These are phyloP conservation scores for Thalassiosira gravida DNA, from an alignment of 352 stramenopile species.

Conservation along the genomic window DNA sequence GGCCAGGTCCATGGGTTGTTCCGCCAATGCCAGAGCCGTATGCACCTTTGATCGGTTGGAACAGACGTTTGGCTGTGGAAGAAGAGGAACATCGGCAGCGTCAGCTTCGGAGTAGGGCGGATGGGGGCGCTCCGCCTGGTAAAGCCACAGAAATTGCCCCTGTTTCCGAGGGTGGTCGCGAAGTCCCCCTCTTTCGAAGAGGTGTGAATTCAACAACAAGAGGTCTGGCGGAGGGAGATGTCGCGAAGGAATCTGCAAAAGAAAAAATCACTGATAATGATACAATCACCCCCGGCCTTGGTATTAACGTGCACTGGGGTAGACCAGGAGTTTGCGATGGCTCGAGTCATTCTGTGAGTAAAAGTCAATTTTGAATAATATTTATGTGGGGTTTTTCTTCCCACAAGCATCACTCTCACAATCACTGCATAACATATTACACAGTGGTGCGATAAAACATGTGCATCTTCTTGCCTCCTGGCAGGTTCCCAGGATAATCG, in stretches of 20 bases:
- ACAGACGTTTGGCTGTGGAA: conserved; percentile 5
- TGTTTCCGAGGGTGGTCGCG: background rate
- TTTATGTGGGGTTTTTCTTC: too few species aligned
- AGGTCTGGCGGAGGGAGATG: background rate
- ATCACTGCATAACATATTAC: too few species aligned
- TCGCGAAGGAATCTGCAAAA: background rate
- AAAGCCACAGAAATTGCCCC: background rate
- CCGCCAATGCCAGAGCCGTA: conserved; percentile 27
- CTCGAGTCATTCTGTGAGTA: too few species aligned
- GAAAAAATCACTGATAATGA: background rate
- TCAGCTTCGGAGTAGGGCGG: conserved; percentile 5
- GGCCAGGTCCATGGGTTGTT: conserved; percentile 26
- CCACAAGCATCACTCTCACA: too few species aligned
- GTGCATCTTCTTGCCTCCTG: conserved; percentile 28
- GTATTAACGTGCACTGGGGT: conserved; percentile 42
- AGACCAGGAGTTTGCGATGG: conserved; percentile 47
- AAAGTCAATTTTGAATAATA: too few species aligned
- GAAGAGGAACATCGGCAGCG: background rate
- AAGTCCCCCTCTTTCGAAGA: background rate
- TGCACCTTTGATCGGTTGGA: conserved; percentile 24
- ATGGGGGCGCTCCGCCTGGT: background rate
- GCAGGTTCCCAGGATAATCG: conserved; percentile 35
- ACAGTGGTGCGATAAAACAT: conserved; percentile 45
- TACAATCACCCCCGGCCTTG: conserved; percentile 45
- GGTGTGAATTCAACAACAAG: background rate